Evolutionary conservation across 208 protist genomes (phyloP).

Genomic region (Trypanosoma caninum): DNA sequence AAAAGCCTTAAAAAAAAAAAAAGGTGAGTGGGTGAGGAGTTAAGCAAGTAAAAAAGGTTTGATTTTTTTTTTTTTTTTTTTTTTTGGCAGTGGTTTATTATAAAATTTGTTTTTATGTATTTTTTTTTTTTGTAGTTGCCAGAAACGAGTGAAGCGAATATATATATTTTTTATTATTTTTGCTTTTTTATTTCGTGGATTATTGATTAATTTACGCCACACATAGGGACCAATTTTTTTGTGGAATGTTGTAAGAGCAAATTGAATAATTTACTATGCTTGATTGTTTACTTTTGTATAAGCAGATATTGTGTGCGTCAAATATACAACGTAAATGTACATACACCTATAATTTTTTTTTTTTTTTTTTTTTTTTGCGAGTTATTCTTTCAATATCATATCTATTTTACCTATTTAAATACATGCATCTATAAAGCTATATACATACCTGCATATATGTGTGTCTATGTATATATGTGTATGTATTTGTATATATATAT

Average conservation of each 20-base stretch:
- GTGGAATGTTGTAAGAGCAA: too few species aligned
- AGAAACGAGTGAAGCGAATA: not conserved
- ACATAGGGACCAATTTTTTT: too few species aligned
- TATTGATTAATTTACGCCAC: not conserved
- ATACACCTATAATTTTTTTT: not conserved
- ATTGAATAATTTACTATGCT: too few species aligned
- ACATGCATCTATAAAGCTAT: not conserved
- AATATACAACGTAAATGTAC: too few species aligned
- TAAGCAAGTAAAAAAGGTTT: too few species aligned
- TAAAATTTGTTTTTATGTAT: conserved; percentile 4
- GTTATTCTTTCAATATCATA: conserved; percentile 5
- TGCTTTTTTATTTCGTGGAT: not conserved
- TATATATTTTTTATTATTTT: not conserved
- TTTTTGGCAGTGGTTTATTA: conserved; percentile 1
- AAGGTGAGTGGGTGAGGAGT: too few species aligned
- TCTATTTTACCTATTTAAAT: conserved; percentile 6
- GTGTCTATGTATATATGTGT: not conserved
- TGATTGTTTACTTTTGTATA: too few species aligned
- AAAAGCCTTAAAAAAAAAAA: too few species aligned
- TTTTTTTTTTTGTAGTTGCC: conserved; percentile 1
- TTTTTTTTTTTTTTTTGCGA: conserved; percentile 6
- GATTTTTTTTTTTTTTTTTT: conserved; percentile 15
- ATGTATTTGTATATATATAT: not conserved
- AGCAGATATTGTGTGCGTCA: too few species aligned
- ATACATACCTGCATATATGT: conserved; percentile 6